These are phyloP conservation scores for Pilasporangium apinafurcum DNA, from an alignment of 352 stramenopile genomes.

Conservation along the genomic window DNA sequence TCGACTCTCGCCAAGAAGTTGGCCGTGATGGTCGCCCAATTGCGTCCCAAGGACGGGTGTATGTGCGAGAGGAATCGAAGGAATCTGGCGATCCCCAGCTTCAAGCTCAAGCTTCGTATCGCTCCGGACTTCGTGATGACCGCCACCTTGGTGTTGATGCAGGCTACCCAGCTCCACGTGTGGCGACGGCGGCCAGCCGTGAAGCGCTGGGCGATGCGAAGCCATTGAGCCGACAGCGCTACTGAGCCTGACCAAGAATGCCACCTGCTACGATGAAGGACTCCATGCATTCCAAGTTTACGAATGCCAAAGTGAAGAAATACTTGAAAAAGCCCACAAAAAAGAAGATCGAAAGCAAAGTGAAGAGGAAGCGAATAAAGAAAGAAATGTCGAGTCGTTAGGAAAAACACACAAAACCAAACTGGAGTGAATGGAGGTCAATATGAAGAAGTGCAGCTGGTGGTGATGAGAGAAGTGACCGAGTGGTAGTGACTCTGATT, in stretches of 20 bases:
- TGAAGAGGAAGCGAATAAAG: constrained; percentile 9
- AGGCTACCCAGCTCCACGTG: constrained; percentile 51
- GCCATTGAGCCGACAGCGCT: constrained; percentile 71
- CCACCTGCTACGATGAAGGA: constrained; percentile 1
- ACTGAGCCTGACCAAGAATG: constrained; percentile 25
- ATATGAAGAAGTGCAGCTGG: background rate
- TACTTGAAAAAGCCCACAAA: too few species aligned
- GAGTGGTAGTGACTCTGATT: background rate
- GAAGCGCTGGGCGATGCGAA: constrained; percentile 57
- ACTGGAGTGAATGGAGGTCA: background rate
- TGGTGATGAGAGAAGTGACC: constrained; percentile 1
- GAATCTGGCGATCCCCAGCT: constrained; percentile 39
- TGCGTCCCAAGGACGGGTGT: constrained; percentile 53
- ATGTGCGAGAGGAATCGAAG: constrained; percentile 64
- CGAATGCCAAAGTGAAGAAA: too few species aligned
- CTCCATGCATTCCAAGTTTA: constrained; percentile 1
- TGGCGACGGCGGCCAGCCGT: constrained; percentile 54
- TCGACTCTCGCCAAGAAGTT: constrained; percentile 39
- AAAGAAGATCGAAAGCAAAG: constrained; percentile 2
- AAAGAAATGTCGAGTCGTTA: constrained; percentile 1
- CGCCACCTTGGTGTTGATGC: constrained; percentile 40
- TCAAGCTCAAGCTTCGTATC: constrained; percentile 42
- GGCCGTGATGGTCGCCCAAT: constrained; percentile 35
- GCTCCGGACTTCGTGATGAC: constrained; percentile 46
- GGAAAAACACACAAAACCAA: constrained; percentile 3